Percentiles rank a stretch among this genome's conserved stretches.
Conservation (phyloP, 306 rosid species). For the Gynostemma pentaphyllum region DNA sequence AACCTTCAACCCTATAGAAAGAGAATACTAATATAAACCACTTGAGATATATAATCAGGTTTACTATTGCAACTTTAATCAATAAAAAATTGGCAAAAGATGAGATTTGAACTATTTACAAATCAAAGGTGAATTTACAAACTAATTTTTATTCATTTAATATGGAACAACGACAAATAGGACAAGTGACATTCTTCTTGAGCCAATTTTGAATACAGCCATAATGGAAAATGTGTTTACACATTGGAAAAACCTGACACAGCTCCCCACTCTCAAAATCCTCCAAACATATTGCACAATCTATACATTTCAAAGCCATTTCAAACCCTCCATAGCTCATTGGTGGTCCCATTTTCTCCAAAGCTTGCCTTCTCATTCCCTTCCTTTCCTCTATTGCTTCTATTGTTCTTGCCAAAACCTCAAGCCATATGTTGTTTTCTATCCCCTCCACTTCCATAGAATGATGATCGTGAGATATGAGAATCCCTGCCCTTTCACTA, state of each 20-base stretch:
- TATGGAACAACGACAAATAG: slow-evolving; percentile 36
- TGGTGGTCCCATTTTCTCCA: slow-evolving; percentile 11
- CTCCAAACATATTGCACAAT: slow-evolving; percentile 45
- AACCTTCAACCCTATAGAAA: too few species aligned
- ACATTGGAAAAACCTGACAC: slow-evolving; percentile 27
- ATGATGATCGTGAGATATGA: not conserved
- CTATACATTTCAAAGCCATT: slow-evolving; percentile 1
- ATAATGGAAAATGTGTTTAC: slow-evolving; percentile 40
- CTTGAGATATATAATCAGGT: too few species aligned
- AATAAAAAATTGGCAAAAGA: too few species aligned
- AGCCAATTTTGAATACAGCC: slow-evolving; percentile 37
- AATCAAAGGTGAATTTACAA: too few species aligned
- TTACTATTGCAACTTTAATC: too few species aligned
- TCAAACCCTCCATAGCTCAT: slow-evolving; percentile 10
- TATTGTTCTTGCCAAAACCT: slow-evolving; percentile 4
- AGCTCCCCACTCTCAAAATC: slow-evolving; percentile 29
- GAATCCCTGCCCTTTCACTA: not conserved
- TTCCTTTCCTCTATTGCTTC: slow-evolving; percentile 1
- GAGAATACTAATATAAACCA: too few species aligned
- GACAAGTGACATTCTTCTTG: slow-evolving; percentile 31
- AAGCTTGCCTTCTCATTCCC: not conserved
- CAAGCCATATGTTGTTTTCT: not conserved
- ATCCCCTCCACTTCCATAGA: not conserved
- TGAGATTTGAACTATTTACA: too few species aligned
- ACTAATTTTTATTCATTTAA: not conserved